A percentile compares a stretch with the other conserved stretches of the same genome.
These are phyloP conservation scores for Trichomonas gallinae DNA, from an alignment of 208 protist species.

Conservation along the genomic window DNA sequence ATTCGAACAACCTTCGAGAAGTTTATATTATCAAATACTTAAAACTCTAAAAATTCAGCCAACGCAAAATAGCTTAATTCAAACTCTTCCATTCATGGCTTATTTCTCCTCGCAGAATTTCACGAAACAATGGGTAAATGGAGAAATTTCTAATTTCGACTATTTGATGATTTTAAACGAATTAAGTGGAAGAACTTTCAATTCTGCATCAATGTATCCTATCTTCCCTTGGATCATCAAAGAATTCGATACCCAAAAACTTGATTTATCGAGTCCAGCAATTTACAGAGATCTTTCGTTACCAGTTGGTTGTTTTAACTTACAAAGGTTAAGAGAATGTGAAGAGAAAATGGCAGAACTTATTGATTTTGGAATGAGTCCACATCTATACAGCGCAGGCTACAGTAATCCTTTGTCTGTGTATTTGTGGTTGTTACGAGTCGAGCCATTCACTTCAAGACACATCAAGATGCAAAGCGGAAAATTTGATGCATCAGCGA, in stretches of 20 bases:
- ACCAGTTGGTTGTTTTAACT: neutral
- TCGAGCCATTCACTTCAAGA: neutral
- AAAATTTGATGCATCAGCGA: neutral
- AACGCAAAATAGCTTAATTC: neutral
- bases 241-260: neutral
- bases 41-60: neutral
- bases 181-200: neutral
- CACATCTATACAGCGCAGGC: neutral
- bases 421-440: neutral
- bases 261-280: neutral
- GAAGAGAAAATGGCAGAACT: neutral
- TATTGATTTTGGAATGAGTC: neutral
- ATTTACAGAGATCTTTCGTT: neutral
- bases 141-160: neutral
- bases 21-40: neutral
- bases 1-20: neutral
- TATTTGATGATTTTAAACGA: neutral
- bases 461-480: slow-evolving; percentile 18
- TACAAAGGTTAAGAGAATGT: neutral
- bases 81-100: neutral
- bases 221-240: neutral
- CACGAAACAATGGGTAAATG: neutral
- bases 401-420: neutral
- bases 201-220: neutral
- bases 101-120: neutral